These are phyloP conservation scores for Debaryomyces hansenii DNA, from an alignment of 805 yeast species.

Conservation along the genomic window DNA sequence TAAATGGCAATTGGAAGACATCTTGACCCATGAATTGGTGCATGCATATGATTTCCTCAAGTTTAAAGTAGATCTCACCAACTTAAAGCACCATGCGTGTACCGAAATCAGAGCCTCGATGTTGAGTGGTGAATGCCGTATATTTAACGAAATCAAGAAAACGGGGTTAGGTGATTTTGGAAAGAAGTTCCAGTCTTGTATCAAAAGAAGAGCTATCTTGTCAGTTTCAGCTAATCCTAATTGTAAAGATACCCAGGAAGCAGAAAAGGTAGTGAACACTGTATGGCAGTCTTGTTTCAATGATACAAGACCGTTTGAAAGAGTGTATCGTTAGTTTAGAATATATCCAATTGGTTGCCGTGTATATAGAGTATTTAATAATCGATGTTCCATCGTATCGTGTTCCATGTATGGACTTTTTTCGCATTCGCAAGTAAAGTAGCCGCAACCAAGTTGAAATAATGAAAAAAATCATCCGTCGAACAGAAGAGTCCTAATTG, in stretches of 20 bases:
- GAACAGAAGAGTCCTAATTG: too few relatives aligned
- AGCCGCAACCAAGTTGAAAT: too few relatives aligned
- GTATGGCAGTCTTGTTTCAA: conserved; percentile 93
- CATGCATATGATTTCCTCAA: conserved; percentile 91
- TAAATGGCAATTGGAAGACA: conserved; percentile 85
- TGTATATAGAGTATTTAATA: too few relatives aligned
- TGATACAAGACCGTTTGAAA: conserved; percentile 95
- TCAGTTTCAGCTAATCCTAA: conserved; percentile 86
- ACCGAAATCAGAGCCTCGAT: conserved; percentile 93
- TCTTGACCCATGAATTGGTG: conserved; percentile 86
- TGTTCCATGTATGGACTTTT: background rate
- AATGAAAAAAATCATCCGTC: too few relatives aligned
- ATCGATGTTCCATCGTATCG: too few relatives aligned
- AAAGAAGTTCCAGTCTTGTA: conserved; percentile 89
- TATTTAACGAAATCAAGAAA: conserved; percentile 76
- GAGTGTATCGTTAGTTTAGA: conserved; percentile 58
- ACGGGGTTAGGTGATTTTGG: conserved; percentile 54
- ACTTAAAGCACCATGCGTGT: conserved; percentile 93
- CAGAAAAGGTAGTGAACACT: conserved; percentile 74
- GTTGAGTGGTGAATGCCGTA: conserved; percentile 91
- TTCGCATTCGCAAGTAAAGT: background rate
- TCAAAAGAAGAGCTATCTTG: conserved; percentile 80
- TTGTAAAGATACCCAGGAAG: conserved; percentile 71
- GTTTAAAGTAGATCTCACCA: conserved; percentile 82
- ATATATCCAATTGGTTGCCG: too few relatives aligned